These are phyloP conservation scores for Xylariales sp. DNA, from an alignment of 2,329 filamentous ascomycete species.

Conservation along the genomic window DNA sequence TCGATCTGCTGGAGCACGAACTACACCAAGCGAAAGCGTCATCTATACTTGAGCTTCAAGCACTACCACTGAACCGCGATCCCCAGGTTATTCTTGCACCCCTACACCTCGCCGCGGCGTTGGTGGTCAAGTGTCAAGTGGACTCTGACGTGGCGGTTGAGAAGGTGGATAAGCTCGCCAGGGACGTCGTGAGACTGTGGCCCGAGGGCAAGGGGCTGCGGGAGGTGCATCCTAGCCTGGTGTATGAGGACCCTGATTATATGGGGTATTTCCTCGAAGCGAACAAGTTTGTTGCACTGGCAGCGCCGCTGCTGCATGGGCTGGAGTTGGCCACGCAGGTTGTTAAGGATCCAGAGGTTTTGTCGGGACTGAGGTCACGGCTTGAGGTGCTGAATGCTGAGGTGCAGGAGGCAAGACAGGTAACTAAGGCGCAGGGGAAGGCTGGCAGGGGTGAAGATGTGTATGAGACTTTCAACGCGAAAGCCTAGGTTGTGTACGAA, in stretches of 20 bases:
- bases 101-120: slow-evolving; percentile 39
- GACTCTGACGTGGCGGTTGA: slow-evolving; percentile 20
- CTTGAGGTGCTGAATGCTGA: slow-evolving; percentile 33
- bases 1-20: slow-evolving; percentile 44
- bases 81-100: slow-evolving; percentile 37
- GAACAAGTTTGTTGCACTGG: slow-evolving; percentile 32
- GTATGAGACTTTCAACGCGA: no score
- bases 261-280: slow-evolving; percentile 28
- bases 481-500: no score
- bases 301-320: slow-evolving; percentile 36
- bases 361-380: slow-evolving; percentile 34
- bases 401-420: slow-evolving; percentile 22
- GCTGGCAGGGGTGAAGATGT: slow-evolving; percentile 23
- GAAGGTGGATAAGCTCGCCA: slow-evolving; percentile 33
- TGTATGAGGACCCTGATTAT: slow-evolving; percentile 22
- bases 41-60: slow-evolving; percentile 22
- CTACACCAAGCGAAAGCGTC: slow-evolving; percentile 28
- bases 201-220: slow-evolving; percentile 31
- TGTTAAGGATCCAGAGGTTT: slow-evolving; percentile 30
- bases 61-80: slow-evolving; percentile 37
- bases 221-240: slow-evolving; percentile 30
- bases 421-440: slow-evolving; percentile 14
- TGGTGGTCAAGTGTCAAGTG: slow-evolving; percentile 29
- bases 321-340: slow-evolving; percentile 40
- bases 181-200: slow-evolving; percentile 35